These are phyloP conservation scores for Ramularia endophylla DNA, from an alignment of 2,329 filamentous ascomycete genomes.

Conservation along the genomic window DNA sequence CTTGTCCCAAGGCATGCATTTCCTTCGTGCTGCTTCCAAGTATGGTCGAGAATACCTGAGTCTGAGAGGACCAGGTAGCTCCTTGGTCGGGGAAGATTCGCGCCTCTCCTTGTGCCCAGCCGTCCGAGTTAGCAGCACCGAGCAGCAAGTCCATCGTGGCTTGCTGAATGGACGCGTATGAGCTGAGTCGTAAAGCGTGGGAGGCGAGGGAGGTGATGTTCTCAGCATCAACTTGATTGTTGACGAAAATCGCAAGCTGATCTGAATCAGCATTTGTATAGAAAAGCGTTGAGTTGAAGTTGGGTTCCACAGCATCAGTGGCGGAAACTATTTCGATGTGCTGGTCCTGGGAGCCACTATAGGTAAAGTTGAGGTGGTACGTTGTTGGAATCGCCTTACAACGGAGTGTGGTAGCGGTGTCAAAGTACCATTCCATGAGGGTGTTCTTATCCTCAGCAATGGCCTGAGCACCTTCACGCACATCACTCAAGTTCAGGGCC, in stretches of 20 bases:
- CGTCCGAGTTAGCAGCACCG: slow-evolving; percentile 3
- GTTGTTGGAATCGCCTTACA: slow-evolving; percentile 4
- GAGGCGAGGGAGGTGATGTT: too few relatives aligned
- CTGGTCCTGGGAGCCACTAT: slow-evolving; percentile 6
- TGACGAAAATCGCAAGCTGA: too few relatives aligned
- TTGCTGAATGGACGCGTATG: slow-evolving; percentile 6
- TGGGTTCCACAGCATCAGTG: not conserved
- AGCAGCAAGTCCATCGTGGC: slow-evolving; percentile 1
- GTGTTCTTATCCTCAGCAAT: too few relatives aligned
- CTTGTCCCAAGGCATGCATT: not conserved
- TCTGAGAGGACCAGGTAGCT: not conserved
- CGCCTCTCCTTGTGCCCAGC: not conserved
- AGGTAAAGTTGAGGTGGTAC: slow-evolving; percentile 6
- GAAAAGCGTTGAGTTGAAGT: slow-evolving; percentile 1
- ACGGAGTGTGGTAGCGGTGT: slow-evolving; percentile 3
- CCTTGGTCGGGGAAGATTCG: not conserved
- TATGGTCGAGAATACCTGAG: slow-evolving; percentile 3
- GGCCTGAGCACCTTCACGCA: too few relatives aligned
- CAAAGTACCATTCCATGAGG: slow-evolving; percentile 9
- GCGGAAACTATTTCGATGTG: slow-evolving; percentile 2
- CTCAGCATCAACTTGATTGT: too few relatives aligned
- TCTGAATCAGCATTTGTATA: not conserved
- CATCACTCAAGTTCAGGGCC: too few relatives aligned
- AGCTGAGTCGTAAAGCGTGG: not conserved
- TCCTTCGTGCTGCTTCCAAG: slow-evolving; percentile 2